Evolutionary conservation across 208 protist species (phyloP).

Genomic region (Crithidia fasciculata): DNA sequence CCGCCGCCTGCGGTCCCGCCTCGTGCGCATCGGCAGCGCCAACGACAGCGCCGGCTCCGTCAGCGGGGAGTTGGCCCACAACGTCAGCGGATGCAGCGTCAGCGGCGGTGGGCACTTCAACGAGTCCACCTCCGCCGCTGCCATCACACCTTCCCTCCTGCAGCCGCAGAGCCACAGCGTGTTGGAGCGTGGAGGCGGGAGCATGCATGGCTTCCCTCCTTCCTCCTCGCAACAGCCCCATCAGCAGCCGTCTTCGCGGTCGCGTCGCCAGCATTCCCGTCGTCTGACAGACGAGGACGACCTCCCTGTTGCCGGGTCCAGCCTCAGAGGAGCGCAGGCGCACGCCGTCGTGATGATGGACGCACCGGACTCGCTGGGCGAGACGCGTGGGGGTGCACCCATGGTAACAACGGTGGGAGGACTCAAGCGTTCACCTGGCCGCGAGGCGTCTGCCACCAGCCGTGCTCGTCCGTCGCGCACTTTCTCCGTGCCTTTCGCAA

Average conservation of each 20-base stretch:
- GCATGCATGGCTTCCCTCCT: background rate
- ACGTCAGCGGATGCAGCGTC: background rate
- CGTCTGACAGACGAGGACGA: slow-evolving; percentile 1
- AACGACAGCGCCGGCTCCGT: background rate
- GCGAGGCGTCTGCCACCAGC: too few relatives aligned
- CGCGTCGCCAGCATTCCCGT: too few relatives aligned
- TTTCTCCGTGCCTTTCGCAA: too few relatives aligned
- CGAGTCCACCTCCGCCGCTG: too few relatives aligned
- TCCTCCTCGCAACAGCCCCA: background rate
- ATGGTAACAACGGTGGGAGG: background rate
- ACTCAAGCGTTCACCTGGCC: background rate
- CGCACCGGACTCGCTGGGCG: background rate
- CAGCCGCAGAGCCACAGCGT: background rate
- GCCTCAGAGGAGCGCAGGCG: background rate
- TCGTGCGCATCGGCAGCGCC: slow-evolving; percentile 16
- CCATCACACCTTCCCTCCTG: background rate
- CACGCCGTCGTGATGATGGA: background rate
- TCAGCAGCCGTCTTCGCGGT: background rate
- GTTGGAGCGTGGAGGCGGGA: background rate
- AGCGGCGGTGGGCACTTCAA: background rate
- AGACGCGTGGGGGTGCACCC: background rate
- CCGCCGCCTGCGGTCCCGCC: background rate
- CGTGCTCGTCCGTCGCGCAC: too few relatives aligned
- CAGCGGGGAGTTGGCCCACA: background rate
- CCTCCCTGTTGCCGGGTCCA: background rate